Conservation (phyloP, 805 yeast genomes). For the Wickerhamomyces pijperi region DNA sequence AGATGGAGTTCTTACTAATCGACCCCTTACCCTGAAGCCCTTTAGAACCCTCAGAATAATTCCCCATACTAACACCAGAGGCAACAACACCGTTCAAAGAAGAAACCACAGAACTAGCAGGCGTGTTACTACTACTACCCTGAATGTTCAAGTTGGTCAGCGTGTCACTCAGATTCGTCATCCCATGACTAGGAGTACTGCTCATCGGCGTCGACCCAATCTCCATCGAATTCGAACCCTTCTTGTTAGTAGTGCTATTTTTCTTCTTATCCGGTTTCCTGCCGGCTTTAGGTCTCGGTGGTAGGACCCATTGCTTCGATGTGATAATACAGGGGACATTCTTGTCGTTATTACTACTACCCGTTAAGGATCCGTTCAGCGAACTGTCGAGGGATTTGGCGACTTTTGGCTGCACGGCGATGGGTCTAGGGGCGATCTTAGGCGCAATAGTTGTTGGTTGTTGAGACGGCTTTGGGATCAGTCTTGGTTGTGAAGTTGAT, state of each 20-base stretch:
- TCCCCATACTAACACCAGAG: no score
- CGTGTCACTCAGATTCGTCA: conserved; percentile 8
- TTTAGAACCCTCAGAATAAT: not conserved
- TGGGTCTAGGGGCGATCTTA: conserved; percentile 12
- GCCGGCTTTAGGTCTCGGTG: conserved; percentile 75
- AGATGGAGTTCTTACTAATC: no score
- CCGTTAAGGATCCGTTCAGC: not conserved
- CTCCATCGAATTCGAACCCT: no score
- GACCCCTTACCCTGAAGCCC: conserved; percentile 1
- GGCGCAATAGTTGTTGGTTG: conserved; percentile 14
- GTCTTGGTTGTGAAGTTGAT: no score
- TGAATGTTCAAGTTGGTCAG: conserved; percentile 8
- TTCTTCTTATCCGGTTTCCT: conserved; percentile 31
- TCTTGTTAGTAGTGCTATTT: no score
- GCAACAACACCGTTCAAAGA: no score
- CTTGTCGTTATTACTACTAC: no score
- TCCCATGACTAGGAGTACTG: not conserved
- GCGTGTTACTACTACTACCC: not conserved
- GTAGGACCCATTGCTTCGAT: conserved; percentile 71
- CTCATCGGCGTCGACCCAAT: conserved; percentile 3
- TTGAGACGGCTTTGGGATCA: no score
- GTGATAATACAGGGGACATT: conserved; percentile 24
- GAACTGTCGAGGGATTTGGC: not conserved
- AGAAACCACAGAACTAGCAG: no score
- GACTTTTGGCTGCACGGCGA: conserved; percentile 13